Evolutionary conservation across 1,139 yeast species (phyloP).

Genomic region (Suhomyces terraborum): DNA sequence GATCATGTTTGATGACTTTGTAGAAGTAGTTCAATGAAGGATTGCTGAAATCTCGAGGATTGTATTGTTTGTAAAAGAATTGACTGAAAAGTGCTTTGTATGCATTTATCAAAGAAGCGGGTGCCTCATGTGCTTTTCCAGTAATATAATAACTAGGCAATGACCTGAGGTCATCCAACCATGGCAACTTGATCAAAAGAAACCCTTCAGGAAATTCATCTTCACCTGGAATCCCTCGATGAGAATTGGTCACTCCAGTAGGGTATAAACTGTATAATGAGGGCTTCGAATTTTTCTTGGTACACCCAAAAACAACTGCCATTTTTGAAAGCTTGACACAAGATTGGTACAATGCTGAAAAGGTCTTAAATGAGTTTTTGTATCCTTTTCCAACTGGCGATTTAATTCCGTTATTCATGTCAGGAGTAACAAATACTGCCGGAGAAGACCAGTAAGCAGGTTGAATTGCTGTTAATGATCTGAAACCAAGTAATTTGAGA

Average conservation of each 20-base stretch:
- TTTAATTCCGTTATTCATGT: constrained; percentile 34
- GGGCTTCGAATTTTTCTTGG: constrained; percentile 58
- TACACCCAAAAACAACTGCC: constrained; percentile 75
- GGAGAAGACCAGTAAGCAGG: constrained; percentile 56
- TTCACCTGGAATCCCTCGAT: constrained; percentile 17
- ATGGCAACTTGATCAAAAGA: constrained; percentile 60
- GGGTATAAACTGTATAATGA: constrained; percentile 63
- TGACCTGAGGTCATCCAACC: constrained; percentile 61
- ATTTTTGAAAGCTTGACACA: constrained; percentile 54
- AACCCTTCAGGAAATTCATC: constrained; percentile 61
- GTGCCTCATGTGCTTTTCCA: constrained; percentile 8
- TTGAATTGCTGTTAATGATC: constrained; percentile 43
- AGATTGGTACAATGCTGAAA: constrained; percentile 67
- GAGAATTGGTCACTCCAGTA: constrained; percentile 33
- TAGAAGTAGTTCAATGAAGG: constrained; percentile 72
- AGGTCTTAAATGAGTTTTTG: constrained; percentile 65
- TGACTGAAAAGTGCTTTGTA: constrained; percentile 42
- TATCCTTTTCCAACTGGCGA: constrained; percentile 37
- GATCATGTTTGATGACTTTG: constrained; percentile 62
- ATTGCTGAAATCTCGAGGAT: constrained; percentile 62
- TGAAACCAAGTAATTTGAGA: constrained; percentile 66
- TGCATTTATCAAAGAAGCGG: constrained; percentile 14
- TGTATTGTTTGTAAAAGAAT: constrained; percentile 47
- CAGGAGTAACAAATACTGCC: constrained; percentile 60
- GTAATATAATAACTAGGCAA: constrained; percentile 36